Evolutionary conservation across 495 filamentous ascomycete genomes (phyloP).

Genomic region (Tuber umbilicatum): DNA sequence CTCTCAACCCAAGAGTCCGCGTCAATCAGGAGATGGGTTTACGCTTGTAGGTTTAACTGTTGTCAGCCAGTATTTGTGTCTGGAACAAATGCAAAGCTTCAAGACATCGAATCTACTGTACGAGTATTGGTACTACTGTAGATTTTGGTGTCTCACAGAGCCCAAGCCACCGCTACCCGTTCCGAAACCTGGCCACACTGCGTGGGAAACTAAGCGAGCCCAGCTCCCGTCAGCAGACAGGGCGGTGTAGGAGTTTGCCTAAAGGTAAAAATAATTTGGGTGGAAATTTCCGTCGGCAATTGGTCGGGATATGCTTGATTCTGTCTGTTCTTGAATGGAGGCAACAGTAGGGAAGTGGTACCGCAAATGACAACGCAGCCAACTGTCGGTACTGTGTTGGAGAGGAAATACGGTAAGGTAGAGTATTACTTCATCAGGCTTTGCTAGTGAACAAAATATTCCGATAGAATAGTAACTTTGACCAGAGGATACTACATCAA

Average conservation of each 20-base stretch:
- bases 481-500: background rate
- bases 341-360: background rate
- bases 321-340: background rate
- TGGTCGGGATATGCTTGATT: background rate
- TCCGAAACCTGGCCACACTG: no score
- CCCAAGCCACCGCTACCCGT: background rate
- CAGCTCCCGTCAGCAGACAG: background rate
- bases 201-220: background rate
- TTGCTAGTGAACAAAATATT: background rate
- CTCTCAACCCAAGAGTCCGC: no score
- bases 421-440: background rate
- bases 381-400: background rate
- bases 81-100: background rate
- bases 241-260: background rate
- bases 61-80: background rate
- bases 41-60: no score
- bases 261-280: background rate
- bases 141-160: background rate
- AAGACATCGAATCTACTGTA: background rate
- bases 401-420: background rate
- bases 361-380: background rate
- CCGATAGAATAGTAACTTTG: background rate
- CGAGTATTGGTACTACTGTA: no score
- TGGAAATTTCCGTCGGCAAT: background rate
- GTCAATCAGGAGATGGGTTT: no score